Conservation (phyloP, 306 rosid genomes). For the Medicago ruthenica region DNA sequence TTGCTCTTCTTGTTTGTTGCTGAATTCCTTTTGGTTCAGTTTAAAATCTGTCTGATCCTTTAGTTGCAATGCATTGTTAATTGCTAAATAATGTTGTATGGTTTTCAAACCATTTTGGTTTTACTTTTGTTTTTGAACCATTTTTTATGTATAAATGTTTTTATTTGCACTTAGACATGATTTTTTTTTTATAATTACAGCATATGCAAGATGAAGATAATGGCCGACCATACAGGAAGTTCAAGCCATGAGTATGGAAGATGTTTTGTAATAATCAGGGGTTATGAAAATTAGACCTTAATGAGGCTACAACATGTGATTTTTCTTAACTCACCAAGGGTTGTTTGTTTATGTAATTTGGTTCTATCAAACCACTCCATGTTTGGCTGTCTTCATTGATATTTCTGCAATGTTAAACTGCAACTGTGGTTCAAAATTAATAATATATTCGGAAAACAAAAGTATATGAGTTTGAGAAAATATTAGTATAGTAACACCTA, state of each 20-base stretch:
- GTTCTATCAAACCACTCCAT: constrained; percentile 23
- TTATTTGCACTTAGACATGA: neutral
- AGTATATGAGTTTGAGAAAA: constrained; percentile 19
- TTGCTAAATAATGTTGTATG: neutral
- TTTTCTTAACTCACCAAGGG: constrained; percentile 36
- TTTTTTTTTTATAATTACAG: constrained; percentile 56
- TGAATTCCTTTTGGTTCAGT: neutral
- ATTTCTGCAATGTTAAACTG: constrained; percentile 30
- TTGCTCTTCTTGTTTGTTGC: constrained; percentile 3
- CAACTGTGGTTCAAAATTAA: constrained; percentile 23
- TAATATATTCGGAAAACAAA: constrained; percentile 19
- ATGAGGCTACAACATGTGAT: constrained; percentile 36
- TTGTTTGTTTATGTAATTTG: constrained; percentile 26
- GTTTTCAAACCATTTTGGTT: constrained; percentile 3
- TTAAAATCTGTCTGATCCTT: neutral
- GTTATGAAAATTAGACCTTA: constrained; percentile 41
- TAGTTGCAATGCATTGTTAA: neutral
- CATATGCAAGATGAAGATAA: constrained; percentile 97
- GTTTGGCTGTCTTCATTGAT: constrained; percentile 20
- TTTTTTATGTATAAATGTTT: neutral
- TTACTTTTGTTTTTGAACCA: no score
- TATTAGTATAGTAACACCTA: no score
- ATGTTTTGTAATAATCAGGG: constrained; percentile 51
- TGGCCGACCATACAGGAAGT: constrained; percentile 87
- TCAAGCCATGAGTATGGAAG: constrained; percentile 41